A percentile compares a stretch with the other conserved stretches of the same genome.
phyloP scores from a whole-genome alignment of 139 green algal species.

The Asterochloris erici region DNA sequence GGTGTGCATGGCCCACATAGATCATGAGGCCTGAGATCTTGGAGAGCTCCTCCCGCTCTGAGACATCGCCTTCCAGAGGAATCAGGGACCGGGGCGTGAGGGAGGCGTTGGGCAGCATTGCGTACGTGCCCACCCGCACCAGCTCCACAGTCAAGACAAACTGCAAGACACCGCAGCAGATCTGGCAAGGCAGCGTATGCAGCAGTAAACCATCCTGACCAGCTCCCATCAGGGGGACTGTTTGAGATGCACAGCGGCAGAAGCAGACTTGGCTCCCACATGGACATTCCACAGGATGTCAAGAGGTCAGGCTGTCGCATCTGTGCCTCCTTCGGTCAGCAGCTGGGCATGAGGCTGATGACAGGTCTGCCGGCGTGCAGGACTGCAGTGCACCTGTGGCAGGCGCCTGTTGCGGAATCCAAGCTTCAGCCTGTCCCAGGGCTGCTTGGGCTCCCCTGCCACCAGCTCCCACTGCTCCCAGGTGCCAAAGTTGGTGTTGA shows the following conservation, averaged over 20 bases:
- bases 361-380: background rate
- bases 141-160: slow-evolving; percentile 46
- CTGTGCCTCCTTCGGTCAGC: too few species aligned
- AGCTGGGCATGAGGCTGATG: too few species aligned
- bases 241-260: background rate
- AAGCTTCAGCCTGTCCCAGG: slow-evolving; percentile 39
- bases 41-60: slow-evolving; percentile 29
- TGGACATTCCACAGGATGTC: too few species aligned
- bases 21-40: slow-evolving; percentile 46
- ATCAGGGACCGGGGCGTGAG: slow-evolving; percentile 27
- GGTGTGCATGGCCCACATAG: slow-evolving; percentile 20
- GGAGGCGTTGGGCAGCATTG: slow-evolving; percentile 13
- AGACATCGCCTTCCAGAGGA: slow-evolving; percentile 21
- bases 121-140: slow-evolving; percentile 38
- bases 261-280: background rate
- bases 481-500: slow-evolving; percentile 59
- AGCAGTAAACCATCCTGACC: background rate
- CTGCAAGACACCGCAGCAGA: background rate
- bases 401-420: slow-evolving; percentile 48
- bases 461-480: slow-evolving; percentile 76
- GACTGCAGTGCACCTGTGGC: slow-evolving; percentile 29
- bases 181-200: too few species aligned
- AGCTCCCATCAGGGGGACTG: background rate
- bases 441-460: background rate
- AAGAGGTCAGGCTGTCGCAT: too few species aligned